A percentile compares a stretch with the other conserved stretches of the same genome.
Evolutionary conservation across 2,329 filamentous ascomycete species (phyloP).

Genomic region (Alternaria dauci): DNA sequence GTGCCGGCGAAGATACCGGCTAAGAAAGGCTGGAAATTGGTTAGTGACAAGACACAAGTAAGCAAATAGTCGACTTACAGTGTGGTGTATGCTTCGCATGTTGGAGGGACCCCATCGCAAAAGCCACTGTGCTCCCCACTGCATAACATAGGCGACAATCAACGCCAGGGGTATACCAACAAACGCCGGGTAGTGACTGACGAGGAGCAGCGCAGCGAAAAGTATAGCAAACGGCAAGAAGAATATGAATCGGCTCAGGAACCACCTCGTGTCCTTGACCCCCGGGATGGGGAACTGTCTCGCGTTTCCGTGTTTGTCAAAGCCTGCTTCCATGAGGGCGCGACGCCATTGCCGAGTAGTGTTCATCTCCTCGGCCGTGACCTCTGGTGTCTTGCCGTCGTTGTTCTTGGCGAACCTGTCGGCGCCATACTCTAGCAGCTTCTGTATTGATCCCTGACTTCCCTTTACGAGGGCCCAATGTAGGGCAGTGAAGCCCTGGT

Average conservation of each 20-base stretch:
- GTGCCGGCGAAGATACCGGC: constrained; percentile 92
- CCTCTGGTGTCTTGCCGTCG: constrained; percentile 87
- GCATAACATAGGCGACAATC: constrained; percentile 72
- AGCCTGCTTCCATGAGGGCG: constrained; percentile 84
- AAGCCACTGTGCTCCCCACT: constrained; percentile 79
- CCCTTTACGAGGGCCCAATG: constrained; percentile 98
- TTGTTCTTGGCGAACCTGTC: constrained; percentile 90
- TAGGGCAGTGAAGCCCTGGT: constrained; percentile 91
- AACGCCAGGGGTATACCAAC: constrained; percentile 76
- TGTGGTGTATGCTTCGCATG: constrained; percentile 90
- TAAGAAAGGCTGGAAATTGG: constrained; percentile 76
- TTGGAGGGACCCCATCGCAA: constrained; percentile 84
- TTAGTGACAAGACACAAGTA: constrained; percentile 17
- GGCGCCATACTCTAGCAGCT: constrained; percentile 92
- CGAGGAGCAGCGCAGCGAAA: constrained; percentile 72
- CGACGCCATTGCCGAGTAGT: constrained; percentile 82
- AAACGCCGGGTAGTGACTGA: constrained; percentile 78
- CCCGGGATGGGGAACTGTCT: constrained; percentile 78
- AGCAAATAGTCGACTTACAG: constrained; percentile 62
- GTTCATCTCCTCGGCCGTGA: constrained; percentile 90
- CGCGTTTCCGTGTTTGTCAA: constrained; percentile 77
- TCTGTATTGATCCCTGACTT: constrained; percentile 86
- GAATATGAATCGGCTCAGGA: constrained; percentile 88
- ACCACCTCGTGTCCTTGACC: constrained; percentile 77
- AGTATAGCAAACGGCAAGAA: constrained; percentile 84